Conservation (phyloP, 257 asterid genomes). For the Parsonsia alboflavescens region DNA sequence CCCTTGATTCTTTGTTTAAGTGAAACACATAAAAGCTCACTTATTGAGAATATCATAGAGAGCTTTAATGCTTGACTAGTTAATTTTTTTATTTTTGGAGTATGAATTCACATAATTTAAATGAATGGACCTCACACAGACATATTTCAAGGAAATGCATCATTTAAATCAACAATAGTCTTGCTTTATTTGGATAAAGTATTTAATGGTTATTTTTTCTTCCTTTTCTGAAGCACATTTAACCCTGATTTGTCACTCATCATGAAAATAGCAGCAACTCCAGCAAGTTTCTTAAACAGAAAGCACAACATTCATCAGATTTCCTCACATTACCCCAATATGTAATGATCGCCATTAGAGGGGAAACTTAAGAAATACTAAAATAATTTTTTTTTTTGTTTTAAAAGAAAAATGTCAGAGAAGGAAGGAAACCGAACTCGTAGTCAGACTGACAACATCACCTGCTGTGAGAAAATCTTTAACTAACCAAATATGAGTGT, state of each 20-base stretch:
- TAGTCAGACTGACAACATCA: neutral
- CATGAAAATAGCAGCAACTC: neutral
- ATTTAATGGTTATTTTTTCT: neutral
- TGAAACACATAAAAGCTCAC: neutral
- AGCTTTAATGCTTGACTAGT: neutral
- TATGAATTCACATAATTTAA: neutral
- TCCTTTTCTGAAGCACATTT: neutral
- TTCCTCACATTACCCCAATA: neutral
- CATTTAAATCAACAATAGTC: neutral
- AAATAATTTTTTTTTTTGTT: neutral
- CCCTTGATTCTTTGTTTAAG: neutral
- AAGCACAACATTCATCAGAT: neutral
- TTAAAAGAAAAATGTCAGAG: neutral
- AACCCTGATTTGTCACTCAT: neutral
- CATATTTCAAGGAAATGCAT: neutral
- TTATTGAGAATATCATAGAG: neutral
- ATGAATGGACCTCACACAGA: neutral
- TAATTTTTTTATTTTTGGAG: neutral
- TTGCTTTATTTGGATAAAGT: neutral
- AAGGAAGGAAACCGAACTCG: neutral
- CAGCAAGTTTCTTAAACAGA: neutral
- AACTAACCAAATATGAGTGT: neutral
- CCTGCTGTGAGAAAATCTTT: neutral
- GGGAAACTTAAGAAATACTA: neutral
- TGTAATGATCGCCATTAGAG: neutral